Conservation (phyloP, 306 rosid genomes). For the Crotalaria pallida region DNA sequence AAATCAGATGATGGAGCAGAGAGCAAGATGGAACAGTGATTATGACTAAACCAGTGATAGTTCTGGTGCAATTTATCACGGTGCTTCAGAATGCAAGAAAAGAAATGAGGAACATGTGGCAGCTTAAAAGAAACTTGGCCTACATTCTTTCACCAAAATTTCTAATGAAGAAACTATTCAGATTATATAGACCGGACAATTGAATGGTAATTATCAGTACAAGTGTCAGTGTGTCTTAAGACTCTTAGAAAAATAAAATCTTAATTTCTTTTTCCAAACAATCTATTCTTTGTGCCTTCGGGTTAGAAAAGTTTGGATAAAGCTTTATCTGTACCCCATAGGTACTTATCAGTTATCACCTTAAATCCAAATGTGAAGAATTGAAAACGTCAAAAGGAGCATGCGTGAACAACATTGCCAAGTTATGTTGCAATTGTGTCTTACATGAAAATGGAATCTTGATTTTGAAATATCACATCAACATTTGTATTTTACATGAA, state of each 20-base stretch:
- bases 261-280: neutral
- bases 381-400: neutral
- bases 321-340: too few relatives aligned
- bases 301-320: neutral
- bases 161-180: neutral
- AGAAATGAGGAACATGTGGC: neutral
- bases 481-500: neutral
- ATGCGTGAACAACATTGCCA: neutral
- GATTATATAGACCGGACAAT: neutral
- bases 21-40: conserved; percentile 14
- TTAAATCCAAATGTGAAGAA: neutral
- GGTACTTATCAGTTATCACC: neutral
- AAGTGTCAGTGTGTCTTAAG: neutral
- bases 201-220: neutral
- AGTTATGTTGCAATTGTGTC: neutral
- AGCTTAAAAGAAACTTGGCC: neutral
- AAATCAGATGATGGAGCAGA: conserved; percentile 21
- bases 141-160: conserved; percentile 8
- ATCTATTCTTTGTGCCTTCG: neutral
- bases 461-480: neutral
- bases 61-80: conserved; percentile 20
- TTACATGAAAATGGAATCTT: neutral
- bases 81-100: neutral
- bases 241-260: too few relatives aligned
- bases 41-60: neutral